Evolutionary conservation across 306 rosid genomes (phyloP), one percentile per base, ranked within the genome.

Genomic region (Citrullus mucosospermus): DNA sequence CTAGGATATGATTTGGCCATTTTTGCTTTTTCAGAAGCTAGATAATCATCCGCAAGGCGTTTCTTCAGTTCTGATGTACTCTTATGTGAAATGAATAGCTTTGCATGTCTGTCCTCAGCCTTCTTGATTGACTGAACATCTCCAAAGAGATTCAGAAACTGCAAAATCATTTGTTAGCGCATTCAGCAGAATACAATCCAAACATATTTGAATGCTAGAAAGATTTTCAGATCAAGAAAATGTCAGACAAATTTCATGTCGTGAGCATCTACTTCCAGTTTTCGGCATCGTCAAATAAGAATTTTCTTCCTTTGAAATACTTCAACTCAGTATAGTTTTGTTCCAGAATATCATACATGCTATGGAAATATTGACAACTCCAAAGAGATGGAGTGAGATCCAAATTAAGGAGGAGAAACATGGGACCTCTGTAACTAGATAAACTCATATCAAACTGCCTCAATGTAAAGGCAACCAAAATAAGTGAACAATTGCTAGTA

Each of bases 131-230:
- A 87, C 85, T 87, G 85, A 78, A 86, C 88, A 85, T 91, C 99
- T 77, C 99, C 99, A 87, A 91, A 96, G 77, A 90, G 91, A 86
- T 96, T 96, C 67, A 93, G 50, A 87, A 96, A 96, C 99, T 96
- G 96, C 83, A 85, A 85, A 80, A 32, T 15, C 57, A 85, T 78
- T 66, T 43, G 20, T 60, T 44, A 77, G 69, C 34, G 6, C 30
- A 70, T 83, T 50, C 78, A 73, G 63, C 10, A 53, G 32, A 73
- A 32, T 17, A 30, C 57, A 30, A 72, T 30, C 78, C 61, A 48
- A 20, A 71, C 39, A 25, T 25, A 69, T 7, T 46, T 4, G 10
- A 68, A 38, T 5, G 16, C 30, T n/a, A 20, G 18, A 39, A 5
- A 43, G 17, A 20, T 10, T 41, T 44, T 20, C 28, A 1, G 10